Base-by-base conservation (phyloP, 2,329 filamentous ascomycete genomes). In the Aspergillus sp. region DNA sequence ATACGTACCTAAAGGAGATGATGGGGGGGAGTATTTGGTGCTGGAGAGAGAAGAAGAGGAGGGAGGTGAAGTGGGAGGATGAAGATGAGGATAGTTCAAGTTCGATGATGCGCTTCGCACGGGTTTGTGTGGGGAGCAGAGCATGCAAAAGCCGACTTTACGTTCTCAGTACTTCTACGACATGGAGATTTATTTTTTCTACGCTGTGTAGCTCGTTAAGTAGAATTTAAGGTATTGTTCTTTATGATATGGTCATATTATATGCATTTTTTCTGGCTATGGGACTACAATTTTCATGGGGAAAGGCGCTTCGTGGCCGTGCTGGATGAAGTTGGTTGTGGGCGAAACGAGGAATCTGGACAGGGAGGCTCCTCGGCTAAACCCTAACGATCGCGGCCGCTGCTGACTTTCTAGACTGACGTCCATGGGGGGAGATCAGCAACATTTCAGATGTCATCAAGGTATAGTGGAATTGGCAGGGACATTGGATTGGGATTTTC, bases 281-380 rank as follows among this genome's bases (percentile, higher is more conserved):
- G 32, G 32, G 32, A 36, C 11, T 36, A 36, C 32, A 36, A 36
- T 36, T 36, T 36, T 23, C 41, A 36, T 39, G 19, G n/a, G n/a
- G 44, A 21, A 21, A 19, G 30, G 30, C 54, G 13, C 38, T 41
- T 25, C 21, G 52, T 47, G 42, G 53, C 2, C 27, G 6, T 41
- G 48, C 54, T 23, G 17, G 23, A 13, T n/a, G 44, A 15, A 50
- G 51, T 58, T 54, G 51, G 59, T 63, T 65, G 57, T 64, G 59
- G 63, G 56, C 42, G 54, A 55, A 55, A 55, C 58, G 59, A 58
- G 58, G 48, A 19, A 59, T 36, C 59, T 54, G 64, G 64, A 62
- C 60, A 68, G 62, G 66, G 71, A 70, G 71, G 66, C 65, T 68
- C 66, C 73, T 76, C 73, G 73, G 73, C 72, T 76, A 76, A 76